Conservation (phyloP, 345 rosid species). For the Ceriops zippeliana region DNA sequence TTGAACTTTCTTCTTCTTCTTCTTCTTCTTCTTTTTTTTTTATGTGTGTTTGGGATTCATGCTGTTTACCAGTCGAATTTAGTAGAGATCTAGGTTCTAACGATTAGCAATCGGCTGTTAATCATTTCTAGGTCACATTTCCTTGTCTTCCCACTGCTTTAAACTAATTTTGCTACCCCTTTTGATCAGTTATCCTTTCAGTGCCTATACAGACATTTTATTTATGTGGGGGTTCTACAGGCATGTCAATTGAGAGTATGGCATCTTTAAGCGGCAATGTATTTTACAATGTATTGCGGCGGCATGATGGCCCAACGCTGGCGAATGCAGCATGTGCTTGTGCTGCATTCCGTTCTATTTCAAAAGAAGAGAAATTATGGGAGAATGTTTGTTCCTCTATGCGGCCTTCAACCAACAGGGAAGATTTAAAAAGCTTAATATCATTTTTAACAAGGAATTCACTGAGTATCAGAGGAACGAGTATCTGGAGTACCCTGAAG, state of each 20-base stretch:
- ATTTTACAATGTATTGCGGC: conserved; percentile 68
- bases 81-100: background rate
- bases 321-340: conserved; percentile 77
- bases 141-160: background rate
- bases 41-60: background rate
- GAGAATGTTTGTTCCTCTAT: conserved; percentile 64
- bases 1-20: background rate
- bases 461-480: conserved; percentile 48
- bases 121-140: background rate
- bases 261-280: conserved; percentile 54
- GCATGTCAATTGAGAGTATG: conserved; percentile 39
- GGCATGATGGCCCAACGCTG: conserved; percentile 66
- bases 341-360: conserved; percentile 59
- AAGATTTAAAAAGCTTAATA: conserved; percentile 57
- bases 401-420: conserved; percentile 75
- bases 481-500: conserved; percentile 54
- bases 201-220: conserved; percentile 1
- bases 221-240: conserved; percentile 16
- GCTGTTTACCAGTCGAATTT: background rate
- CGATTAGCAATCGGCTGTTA: background rate
- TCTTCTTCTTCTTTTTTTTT: too few species aligned
- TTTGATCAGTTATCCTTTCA: background rate
- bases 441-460: conserved; percentile 64
- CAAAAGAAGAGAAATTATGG: conserved; percentile 72
- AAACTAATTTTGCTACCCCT: background rate